phyloP scores from a whole-genome alignment of 225 moss, liverwort and hornwort species.

The Physcomitrellopsis africana region DNA sequence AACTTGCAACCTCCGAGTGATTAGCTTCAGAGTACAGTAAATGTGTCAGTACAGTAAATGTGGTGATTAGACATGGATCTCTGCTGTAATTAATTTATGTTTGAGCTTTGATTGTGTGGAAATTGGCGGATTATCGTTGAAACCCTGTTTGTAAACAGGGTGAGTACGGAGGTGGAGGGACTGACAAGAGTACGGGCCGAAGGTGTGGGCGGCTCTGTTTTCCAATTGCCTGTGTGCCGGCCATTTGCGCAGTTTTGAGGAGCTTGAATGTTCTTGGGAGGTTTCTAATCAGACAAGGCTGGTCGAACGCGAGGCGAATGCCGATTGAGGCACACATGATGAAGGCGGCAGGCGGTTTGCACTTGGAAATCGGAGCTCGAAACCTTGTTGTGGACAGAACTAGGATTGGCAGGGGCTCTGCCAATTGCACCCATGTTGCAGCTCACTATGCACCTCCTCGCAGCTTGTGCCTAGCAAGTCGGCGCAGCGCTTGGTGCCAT shows the following conservation, averaged over 20 bases:
- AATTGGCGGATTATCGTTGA: no score
- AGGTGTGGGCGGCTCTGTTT: background rate
- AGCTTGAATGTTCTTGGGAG: conserved; percentile 31
- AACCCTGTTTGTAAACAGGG: no score
- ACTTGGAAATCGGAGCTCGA: conserved; percentile 20
- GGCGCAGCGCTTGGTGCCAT: conserved; percentile 30
- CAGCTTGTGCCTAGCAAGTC: conserved; percentile 23
- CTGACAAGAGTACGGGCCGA: no score
- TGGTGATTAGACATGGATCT: no score
- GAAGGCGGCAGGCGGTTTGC: conserved; percentile 41
- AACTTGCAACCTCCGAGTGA: no score
- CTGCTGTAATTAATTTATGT: no score
- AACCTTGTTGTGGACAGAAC: conserved; percentile 1
- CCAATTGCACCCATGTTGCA: conserved; percentile 10
- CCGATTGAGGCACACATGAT: conserved; percentile 32
- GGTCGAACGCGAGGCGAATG: conserved; percentile 1
- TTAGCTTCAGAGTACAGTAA: no score
- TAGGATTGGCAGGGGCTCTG: background rate
- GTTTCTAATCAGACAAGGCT: background rate
- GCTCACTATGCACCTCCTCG: conserved; percentile 17
- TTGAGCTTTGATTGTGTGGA: no score
- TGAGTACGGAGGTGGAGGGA: no score
- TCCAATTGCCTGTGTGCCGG: conserved; percentile 2
- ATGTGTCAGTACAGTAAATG: no score
- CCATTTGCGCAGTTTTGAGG: conserved; percentile 23